Evolutionary conservation across 208 protist genomes (phyloP), one percentile per base, ranked within the genome.

Genomic region (Tritrichomonas foetus): DNA sequence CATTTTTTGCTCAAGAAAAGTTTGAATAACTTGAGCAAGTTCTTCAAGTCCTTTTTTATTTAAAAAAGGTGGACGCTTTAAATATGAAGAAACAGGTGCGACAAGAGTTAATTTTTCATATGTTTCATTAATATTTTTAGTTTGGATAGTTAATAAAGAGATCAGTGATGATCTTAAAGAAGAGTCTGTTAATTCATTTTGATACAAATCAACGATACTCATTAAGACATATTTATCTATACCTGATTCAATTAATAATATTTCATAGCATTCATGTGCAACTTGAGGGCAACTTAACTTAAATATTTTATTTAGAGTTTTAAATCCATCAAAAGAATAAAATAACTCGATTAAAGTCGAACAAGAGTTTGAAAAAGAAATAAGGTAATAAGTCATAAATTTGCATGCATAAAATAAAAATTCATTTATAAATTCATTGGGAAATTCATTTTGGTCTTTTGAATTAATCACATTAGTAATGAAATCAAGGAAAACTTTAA

Each of bases 391-490:
- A 3, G 47, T 5, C 0, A 89, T n/a, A 47, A 39, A 89, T n/a
- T 57, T 57, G 39, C 47, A 33, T 20, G 44, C 27, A 53, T 89
- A 57, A 27, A 33, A 57, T 39, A 33, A 47, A 39, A 39, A 89
- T n/a, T 41, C 20, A 2, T 53, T 50, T 57, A 64, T 64, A 8
- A 64, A 64, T 64, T 64, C 20, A 20, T 64, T 22, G 55, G 20
- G 55, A 64, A 64, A 64, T n/a, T 82, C 41, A 25, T 82, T 82
- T 44, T 82, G 33, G 39, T 82, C 74, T 82, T 82, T 82, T 47
- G 41, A 47, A 9, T 61, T 61, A 22, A 22, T 16, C 5, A 16
- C 16, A 61, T 61, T 61, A 16, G 5, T 61, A 16, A 61, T 61
- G 5, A 61, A 61, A n/a, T 33, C 64, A 5, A 33, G 8, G n/a